Evolutionary conservation across 352 stramenopile species (phyloP), one percentile per base, ranked within the genome.

Genomic region (Phytophthora pluvialis): DNA sequence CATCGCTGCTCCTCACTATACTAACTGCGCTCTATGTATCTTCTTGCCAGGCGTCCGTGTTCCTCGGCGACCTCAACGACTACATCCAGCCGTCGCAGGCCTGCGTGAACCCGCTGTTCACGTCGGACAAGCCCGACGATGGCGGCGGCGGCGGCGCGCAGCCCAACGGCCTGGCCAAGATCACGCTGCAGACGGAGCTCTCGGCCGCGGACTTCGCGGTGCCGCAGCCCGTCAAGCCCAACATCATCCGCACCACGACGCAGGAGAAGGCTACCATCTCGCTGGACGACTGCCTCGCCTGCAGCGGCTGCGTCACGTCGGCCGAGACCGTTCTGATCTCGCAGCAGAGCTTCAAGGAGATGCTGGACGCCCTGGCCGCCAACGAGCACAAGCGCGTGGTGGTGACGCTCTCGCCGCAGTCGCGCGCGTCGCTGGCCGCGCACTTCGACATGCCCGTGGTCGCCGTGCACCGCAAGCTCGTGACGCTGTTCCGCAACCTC

Each of bases 261-360:
- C 70, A 90, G 54, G 81, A 97, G 67, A 95, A 96, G 48, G 94
- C 94, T 6, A 97, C 89, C 8, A 96, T 99, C 43, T 98, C 95
- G 46, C 86, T 99, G 21, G 93, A 97, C 36, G 97, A 99, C 79
- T 99, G 97, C 64, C 90, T 99, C 38, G 97, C 97, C 1, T 99
- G 97, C 80, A 98, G 89, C 25, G 97, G 97, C 52, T 99, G 97
- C 70, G 95, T 99, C 47, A 99, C 97, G 52, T 98, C 96, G n/a
- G 95, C 97, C 2, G 97, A 99, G 82, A 97, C 96, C n/a, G 95
- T 99, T n/a, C 78, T 99, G 11, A 95, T 99, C 73, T 97, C 97
- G 47, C 90, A 98, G 67, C 94, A 98, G 70, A 98, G 97, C 74
- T 95, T 76, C 40, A 78, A 93, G 56, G 91, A 97, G 51, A 82